Evolutionary conservation across 208 protist species (phyloP), one percentile per base, ranked within the genome.

Genomic region (Blastocrithidia nonstop): DNA sequence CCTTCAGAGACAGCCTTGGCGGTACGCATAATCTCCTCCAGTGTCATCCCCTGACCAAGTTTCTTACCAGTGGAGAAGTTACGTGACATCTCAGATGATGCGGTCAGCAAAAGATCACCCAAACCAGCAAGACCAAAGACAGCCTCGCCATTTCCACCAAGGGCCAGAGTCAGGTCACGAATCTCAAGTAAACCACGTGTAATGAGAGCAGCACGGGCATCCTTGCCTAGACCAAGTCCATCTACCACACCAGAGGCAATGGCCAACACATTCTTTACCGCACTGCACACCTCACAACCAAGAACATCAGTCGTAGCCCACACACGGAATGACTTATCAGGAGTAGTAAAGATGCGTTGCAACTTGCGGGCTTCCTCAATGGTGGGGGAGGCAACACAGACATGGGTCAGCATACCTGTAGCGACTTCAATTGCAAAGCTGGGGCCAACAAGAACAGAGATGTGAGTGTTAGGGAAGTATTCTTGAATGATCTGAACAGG

Each of bases 391-490:
- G 85, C 83, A 22, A 90, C 44, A 36, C 53, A 61, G 23, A 92
- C 82, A 39, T 73, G 66, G 7, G 88, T 95, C 25, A 88, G 59
- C 54, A 82, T 59, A 22, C 71, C 59, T 17, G 54, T 59, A 4
- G 79, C 71, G n/a, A 95, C 70, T 62, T 94, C 88, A 25, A 81
- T 74, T 17, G 88, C 88, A 41, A 95, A 95, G 51, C 63, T 82
- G 13, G 88, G 69, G 80, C 17, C 88, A 6, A 82, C 77, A 6
- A 95, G 57, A 11, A 91, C 80, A 35, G 61, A 50, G 8, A 94
- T 36, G 0, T 44, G 63, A 36, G 54, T 61, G 37, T 51, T 33
- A 31, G 71, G 63, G 20, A 93, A 50, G 49, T 81, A 87, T 39
- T 89, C 74, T 36, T 43, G 43, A 9, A 94, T 33, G 47, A 94